Evolutionary conservation across 192 early-diverging fungal species (phyloP), one percentile per base, ranked within the genome.

Genomic region (Radiomyces spectabilis): DNA sequence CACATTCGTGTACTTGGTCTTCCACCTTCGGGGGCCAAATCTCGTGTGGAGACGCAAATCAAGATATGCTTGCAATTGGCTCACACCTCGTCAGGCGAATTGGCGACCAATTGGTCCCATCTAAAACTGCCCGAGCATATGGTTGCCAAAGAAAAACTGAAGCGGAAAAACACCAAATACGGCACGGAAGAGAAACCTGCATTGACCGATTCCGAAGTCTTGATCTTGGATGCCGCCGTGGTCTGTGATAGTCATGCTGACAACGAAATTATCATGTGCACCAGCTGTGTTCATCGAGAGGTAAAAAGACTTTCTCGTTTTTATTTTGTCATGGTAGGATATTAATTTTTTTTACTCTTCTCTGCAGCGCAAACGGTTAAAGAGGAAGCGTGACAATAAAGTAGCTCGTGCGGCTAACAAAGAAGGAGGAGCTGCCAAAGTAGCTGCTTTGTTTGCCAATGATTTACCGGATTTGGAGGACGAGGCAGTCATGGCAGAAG

Each of bases 11-110:
- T 71, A 5, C 35, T 66, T 10, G 69, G 69, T 19, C 39, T 71
- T 21, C 59, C 69, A 19, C 40, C 41, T n/a, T 53, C 53, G 9
- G 69, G 69, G 4, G 78, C 80, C 27, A 85, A 87, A 53, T 87
- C 84, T 26, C 71, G 88, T 10, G 88, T 91, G 30, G 88, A 92
- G 64, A 92, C 90, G 38, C 90, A 89, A 65, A 88, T 88, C 63
- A 88, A 87, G 45, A 71, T 91, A 19, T 87, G 85, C 16, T 51
- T 92, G 55, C 82, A 88, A 51, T 68, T 92, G 25, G 72, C 79
- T 1, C 76, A 71, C 12, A 51, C 63, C 48, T 33, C 57, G 35
- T n/a, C n/a, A n/a, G 85, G 86, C 34, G 79, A 84, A 48, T 72
- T 77, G 21, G 83, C 75, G 18, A 72, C 70, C 15, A 62, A 75